Conservation (phyloP, 306 rosid genomes). For the Pterocarpus macrocarpus region DNA sequence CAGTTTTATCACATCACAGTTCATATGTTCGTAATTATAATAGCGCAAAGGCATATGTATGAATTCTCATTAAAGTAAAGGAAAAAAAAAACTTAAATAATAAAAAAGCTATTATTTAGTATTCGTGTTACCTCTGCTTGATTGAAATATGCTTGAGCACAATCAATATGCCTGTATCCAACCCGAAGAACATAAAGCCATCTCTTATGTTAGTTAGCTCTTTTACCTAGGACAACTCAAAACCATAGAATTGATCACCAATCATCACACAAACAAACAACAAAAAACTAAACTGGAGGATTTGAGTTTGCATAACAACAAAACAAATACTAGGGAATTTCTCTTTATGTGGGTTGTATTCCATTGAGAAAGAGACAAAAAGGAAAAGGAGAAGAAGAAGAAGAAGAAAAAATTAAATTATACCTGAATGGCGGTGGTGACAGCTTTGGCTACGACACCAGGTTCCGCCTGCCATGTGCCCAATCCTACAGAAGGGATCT, state of each 20-base stretch:
- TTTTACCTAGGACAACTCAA: not conserved
- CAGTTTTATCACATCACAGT: slow-evolving; percentile 1
- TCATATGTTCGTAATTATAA: not conserved
- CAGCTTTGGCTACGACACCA: slow-evolving; percentile 52
- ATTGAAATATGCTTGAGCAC: slow-evolving; percentile 64
- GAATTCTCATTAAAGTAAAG: not conserved
- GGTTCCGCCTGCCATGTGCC: slow-evolving; percentile 66
- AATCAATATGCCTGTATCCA: slow-evolving; percentile 77
- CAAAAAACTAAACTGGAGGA: not conserved
- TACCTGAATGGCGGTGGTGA: slow-evolving; percentile 66
- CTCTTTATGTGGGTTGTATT: not conserved
- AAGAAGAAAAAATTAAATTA: not conserved
- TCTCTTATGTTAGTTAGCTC: not conserved
- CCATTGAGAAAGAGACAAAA: not conserved
- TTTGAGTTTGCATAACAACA: not conserved
- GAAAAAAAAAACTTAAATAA: not conserved
- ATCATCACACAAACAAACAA: no score
- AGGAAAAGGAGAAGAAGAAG: no score
- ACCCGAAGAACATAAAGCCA: slow-evolving; percentile 41
- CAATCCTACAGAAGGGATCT: slow-evolving; percentile 66
- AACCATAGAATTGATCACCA: not conserved
- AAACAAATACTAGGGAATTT: not conserved
- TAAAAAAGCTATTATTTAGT: no score
- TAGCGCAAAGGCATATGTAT: not conserved
- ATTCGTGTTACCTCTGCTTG: slow-evolving; percentile 64